These are phyloP conservation scores for Xylariaceae sp. DNA, from an alignment of 2,329 filamentous ascomycete species.

Conservation along the genomic window DNA sequence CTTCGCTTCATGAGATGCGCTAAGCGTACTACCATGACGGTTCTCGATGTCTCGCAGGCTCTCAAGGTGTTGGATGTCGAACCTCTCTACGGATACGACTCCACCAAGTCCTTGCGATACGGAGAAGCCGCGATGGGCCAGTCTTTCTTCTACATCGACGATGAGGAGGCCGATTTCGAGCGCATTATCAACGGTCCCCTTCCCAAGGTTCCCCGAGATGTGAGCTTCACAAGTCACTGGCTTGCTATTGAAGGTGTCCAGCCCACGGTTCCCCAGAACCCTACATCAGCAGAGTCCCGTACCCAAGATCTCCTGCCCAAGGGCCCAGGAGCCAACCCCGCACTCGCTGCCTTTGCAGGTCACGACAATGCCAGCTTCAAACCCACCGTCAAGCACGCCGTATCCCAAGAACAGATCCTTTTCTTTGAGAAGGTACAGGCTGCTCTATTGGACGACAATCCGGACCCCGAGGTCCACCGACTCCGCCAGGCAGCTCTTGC, in stretches of 20 bases:
- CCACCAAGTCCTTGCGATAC: constrained; percentile 81
- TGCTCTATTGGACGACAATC: constrained; percentile 83
- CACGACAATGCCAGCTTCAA: constrained; percentile 82
- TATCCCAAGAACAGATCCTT: constrained; percentile 92
- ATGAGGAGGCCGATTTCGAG: constrained; percentile 98
- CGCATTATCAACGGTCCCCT: constrained; percentile 96
- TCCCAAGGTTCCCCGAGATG: constrained; percentile 90
- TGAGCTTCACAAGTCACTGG: constrained; percentile 94
- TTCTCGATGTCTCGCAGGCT: constrained; percentile 85
- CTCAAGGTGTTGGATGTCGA: constrained; percentile 86
- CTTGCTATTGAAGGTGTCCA: constrained; percentile 96
- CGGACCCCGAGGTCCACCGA: constrained; percentile 69
- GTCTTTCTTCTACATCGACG: constrained; percentile 94
- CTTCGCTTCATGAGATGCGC: constrained; percentile 94
- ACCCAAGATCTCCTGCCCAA: constrained; percentile 86
- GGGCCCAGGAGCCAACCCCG: constrained; percentile 82
- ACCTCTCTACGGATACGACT: constrained; percentile 94
- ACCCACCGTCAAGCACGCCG: constrained; percentile 89
- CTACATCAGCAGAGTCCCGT: constrained; percentile 78
- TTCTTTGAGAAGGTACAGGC: constrained; percentile 95
- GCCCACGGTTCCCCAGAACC: constrained; percentile 94
- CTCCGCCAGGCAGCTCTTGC: constrained; percentile 82
- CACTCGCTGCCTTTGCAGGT: constrained; percentile 77
- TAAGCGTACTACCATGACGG: constrained; percentile 80
- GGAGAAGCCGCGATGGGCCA: constrained; percentile 93